phyloP scores from a whole-genome alignment of 2,329 filamentous ascomycete genomes.

The Decorospora gaudefroyi region DNA sequence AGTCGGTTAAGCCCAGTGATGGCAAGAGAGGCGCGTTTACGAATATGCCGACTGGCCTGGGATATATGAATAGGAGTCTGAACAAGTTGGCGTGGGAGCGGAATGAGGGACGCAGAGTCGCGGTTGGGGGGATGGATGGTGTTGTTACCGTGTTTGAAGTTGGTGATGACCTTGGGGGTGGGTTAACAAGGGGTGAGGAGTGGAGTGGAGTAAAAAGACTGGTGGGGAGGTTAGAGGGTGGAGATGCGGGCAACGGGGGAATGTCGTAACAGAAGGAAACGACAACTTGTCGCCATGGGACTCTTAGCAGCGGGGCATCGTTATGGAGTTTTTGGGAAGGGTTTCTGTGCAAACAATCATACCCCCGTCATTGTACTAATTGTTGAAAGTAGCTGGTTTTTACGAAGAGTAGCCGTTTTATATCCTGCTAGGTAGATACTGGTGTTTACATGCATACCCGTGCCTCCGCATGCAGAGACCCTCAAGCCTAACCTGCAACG shows the following conservation, averaged over 20 bases:
- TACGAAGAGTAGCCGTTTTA: too few relatives aligned
- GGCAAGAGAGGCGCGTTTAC: conserved; percentile 43
- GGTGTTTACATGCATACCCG: too few relatives aligned
- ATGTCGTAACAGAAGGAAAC: too few relatives aligned
- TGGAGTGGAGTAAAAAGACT: conserved; percentile 93
- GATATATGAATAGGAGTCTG: conserved; percentile 79
- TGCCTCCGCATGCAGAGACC: too few relatives aligned
- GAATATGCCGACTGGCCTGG: conserved; percentile 49
- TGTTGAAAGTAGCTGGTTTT: too few relatives aligned
- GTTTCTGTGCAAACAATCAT: too few relatives aligned
- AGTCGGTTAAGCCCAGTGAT: conserved; percentile 73
- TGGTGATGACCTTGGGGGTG: conserved; percentile 77
- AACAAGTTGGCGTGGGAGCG: conserved; percentile 96
- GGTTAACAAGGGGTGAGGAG: conserved; percentile 84
- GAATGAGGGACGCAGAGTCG: conserved; percentile 81
- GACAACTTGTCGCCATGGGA: too few relatives aligned
- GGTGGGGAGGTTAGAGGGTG: conserved; percentile 70
- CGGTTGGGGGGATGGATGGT: conserved; percentile 90
- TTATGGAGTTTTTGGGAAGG: too few relatives aligned
- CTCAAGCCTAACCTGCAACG: too few relatives aligned
- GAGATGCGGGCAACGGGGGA: conserved; percentile 32
- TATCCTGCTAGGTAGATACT: too few relatives aligned
- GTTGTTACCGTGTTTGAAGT: conserved; percentile 93
- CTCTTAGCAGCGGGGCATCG: conserved; percentile 4
- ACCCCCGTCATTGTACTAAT: too few relatives aligned